phyloP scores from a whole-genome alignment of 371 early-diverging fungal species.

The Syncephalis plumigaleata region DNA sequence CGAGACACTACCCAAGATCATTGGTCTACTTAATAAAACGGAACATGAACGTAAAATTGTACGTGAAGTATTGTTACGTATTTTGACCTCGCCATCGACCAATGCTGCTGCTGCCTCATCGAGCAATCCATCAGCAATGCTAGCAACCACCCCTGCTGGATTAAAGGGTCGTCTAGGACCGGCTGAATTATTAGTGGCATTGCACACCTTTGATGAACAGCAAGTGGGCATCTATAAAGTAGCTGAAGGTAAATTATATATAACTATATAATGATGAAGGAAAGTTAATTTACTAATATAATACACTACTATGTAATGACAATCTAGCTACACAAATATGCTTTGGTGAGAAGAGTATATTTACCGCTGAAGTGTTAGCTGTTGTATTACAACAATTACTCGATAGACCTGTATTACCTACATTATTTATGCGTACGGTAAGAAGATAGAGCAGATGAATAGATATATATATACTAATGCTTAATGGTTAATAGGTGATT shows the following conservation, averaged over 20 bases:
- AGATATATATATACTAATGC: not conserved
- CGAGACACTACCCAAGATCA: conserved; percentile 31
- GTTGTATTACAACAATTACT: conserved; percentile 39
- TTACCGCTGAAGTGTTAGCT: conserved; percentile 44
- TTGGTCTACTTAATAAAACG: conserved; percentile 40
- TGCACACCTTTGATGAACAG: no score
- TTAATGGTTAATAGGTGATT: conserved; percentile 19
- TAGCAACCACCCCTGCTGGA: no score
- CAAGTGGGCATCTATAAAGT: no score
- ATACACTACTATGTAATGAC: no score
- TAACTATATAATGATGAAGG: no score
- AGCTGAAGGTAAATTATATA: no score
- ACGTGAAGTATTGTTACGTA: conserved; percentile 27
- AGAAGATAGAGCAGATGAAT: not conserved
- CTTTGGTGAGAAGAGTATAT: conserved; percentile 39
- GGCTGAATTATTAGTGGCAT: conserved; percentile 8
- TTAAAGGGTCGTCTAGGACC: no score
- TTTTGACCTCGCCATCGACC: no score
- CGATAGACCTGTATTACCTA: conserved; percentile 43
- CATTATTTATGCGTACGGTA: conserved; percentile 55
- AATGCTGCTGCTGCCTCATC: no score
- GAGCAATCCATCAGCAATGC: no score
- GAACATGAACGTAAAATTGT: conserved; percentile 34
- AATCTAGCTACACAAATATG: conserved; percentile 55
- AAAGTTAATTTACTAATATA: no score